phyloP scores from a whole-genome alignment of 441 rosid genomes.

The Kokia cookei region DNA sequence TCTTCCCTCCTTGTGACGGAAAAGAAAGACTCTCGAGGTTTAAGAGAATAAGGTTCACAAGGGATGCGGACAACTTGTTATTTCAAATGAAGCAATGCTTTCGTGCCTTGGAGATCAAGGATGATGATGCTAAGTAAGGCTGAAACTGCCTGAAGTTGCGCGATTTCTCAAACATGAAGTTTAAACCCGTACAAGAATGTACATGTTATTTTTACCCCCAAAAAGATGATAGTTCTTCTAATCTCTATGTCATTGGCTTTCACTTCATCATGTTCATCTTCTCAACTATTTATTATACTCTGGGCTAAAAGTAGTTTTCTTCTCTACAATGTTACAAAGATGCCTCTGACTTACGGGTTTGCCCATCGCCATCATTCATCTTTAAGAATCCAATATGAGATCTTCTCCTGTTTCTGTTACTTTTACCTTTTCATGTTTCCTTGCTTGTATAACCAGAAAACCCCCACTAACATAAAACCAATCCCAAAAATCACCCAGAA shows the following conservation, averaged over 20 bases:
- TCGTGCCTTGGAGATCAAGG: too few relatives aligned
- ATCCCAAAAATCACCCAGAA: slow-evolving; percentile 71
- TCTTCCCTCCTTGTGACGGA: too few relatives aligned
- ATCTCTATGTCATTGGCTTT: not conserved
- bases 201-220: too few relatives aligned
- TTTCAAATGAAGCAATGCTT: too few relatives aligned
- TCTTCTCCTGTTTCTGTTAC: slow-evolving; percentile 60
- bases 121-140: too few relatives aligned
- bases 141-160: too few relatives aligned
- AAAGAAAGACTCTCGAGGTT: too few relatives aligned
- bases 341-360: slow-evolving; percentile 21
- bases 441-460: slow-evolving; percentile 54
- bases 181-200: too few relatives aligned
- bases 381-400: slow-evolving; percentile 41
- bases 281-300: not conserved
- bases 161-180: too few relatives aligned
- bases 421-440: slow-evolving; percentile 50
- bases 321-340: slow-evolving; percentile 21
- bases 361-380: slow-evolving; percentile 36
- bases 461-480: slow-evolving; percentile 64
- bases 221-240: not conserved
- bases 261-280: not conserved
- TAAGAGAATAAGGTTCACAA: too few relatives aligned
- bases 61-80: too few relatives aligned
- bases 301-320: not conserved